Base-by-base conservation (phyloP, 257 asterid species). In the Fraxinus pennsylvanica region DNA sequence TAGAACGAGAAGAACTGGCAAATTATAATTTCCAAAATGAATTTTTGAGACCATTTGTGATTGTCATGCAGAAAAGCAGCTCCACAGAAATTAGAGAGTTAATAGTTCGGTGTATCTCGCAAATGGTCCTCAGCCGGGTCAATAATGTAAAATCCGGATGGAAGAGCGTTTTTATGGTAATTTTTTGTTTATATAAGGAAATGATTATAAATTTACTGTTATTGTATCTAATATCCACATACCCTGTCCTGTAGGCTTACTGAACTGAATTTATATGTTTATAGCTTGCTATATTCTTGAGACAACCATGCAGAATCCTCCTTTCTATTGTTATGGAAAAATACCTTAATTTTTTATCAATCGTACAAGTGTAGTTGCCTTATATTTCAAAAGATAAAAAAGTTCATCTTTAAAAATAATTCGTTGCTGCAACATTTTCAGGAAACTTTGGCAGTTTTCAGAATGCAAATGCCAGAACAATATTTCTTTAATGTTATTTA, bases 151-250 rank as follows among this genome's bases (percentile, higher is more conserved):
- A 96, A 88, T 96, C 99, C 76, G 98, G 99, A 78, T 96, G 99
- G 99, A 96, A 93, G 92, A 96, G 99, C 80, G 99, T 96, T 76
- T 96, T 96, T 88, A 89, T 85, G 99, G 99, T 96, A 90, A 88
- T 39, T 65, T 52, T 79, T 59, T 47, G 33, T 71, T 77, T 73
- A 27, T 63, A 63, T 25, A 27, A 61, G 27, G 35, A 25, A 21
- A 25, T 3, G 15, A 3, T 22, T 61, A 25, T 61, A 21, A 9
- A 61, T 10, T 4, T 61, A 19, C 66, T 6, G 13, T 29, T 61
- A 25, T 61, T 25, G 33, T 21, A 7, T 61, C 5, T 61, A 22
- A 63, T 27, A 63, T 10, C n/a, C 36, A 27, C 30, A 12, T 8
- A 39, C 14, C 9, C 6, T 63, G 27, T n/a, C 66, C 27, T 57